Conservation (phyloP, 306 rosid species). For the Vigna angularis region DNA sequence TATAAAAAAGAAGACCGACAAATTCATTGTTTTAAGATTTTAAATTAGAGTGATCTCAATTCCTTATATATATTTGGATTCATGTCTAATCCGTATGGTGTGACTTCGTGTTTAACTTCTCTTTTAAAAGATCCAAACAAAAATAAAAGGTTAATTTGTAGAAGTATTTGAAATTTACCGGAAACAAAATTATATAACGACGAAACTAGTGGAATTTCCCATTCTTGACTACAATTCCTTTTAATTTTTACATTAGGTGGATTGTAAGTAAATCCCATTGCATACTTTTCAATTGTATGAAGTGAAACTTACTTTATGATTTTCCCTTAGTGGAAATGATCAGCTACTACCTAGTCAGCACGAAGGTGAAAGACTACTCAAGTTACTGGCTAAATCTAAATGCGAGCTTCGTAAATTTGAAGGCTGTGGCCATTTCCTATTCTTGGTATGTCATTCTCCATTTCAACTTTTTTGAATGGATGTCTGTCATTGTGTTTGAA, state of each 20-base stretch:
- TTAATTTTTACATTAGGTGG: background rate
- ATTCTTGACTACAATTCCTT: background rate
- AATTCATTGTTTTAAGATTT: too few relatives aligned
- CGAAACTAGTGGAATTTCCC: conserved; percentile 15
- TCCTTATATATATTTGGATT: too few relatives aligned
- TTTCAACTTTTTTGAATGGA: conserved; percentile 5
- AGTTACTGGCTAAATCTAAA: conserved; percentile 57
- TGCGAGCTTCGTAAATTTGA: conserved; percentile 69
- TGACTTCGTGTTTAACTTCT: too few relatives aligned
- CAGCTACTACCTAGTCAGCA: conserved; percentile 70
- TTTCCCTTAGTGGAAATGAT: conserved; percentile 72
- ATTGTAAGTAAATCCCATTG: conserved; percentile 1
- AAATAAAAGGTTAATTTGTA: conserved; percentile 10
- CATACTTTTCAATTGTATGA: conserved; percentile 26
- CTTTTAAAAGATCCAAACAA: too few relatives aligned
- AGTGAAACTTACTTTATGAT: conserved; percentile 44
- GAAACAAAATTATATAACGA: conserved; percentile 8
- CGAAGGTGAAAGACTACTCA: conserved; percentile 68
- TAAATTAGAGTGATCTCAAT: too few relatives aligned
- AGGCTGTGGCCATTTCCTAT: conserved; percentile 76
- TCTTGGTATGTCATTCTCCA: conserved; percentile 67
- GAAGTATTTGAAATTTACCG: conserved; percentile 13
- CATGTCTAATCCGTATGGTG: too few relatives aligned
- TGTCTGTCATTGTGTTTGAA: conserved; percentile 10
- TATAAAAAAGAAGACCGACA: too few relatives aligned